Base-by-base conservation (phyloP, 129 eudicot genomes). In the Artemisia tridentata region DNA sequence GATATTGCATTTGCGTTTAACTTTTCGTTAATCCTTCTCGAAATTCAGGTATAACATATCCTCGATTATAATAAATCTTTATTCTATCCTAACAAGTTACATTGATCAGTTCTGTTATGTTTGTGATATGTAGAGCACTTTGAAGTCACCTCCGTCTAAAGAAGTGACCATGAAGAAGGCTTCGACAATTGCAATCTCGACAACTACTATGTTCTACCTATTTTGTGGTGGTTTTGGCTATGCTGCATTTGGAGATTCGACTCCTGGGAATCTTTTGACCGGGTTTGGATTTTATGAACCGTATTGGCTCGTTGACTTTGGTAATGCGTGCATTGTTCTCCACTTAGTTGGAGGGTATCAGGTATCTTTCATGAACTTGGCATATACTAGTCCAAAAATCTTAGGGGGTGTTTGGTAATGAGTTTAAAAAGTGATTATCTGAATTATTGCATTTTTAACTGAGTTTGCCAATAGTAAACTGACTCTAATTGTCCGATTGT, bases 271-370 rank as follows among this genome's bases (percentile, higher is more conserved):
- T 71, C 78, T 92, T 75, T 63, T 92, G 80, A 88, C 96, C 0
- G 98, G 98, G 18, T 90, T 90, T 58, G 97, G 97, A n/a, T 88
- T 92, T 68, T 88, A 92, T 38, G 96, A 92, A 65, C 96, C 95
- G 0, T 88, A 82, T 21, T 92, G 98, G 98, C 91, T 92, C 29
- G 64, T 92, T 17, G 89, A 92, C 84, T 80, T 92, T 48, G 88
- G 95, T 25, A 92, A 92, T 20, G 98, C 86, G 3, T 86, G 96
- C 77, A 71, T 88, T 16, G 80, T 83, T 74, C 77, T 92, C 69
- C 98, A 92, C 76, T 82, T 92, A 11, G 78, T 88, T 65, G 98
- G 98, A 29, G 98, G 89, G 15, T 92, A 86, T 75, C 96, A 92
- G 96, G 96, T 92, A 80, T 69, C 50, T 23, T 27, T 7, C 3